These are phyloP conservation scores for Blastocystis sp. DNA, from an alignment of 352 stramenopile genomes.

Conservation along the genomic window DNA sequence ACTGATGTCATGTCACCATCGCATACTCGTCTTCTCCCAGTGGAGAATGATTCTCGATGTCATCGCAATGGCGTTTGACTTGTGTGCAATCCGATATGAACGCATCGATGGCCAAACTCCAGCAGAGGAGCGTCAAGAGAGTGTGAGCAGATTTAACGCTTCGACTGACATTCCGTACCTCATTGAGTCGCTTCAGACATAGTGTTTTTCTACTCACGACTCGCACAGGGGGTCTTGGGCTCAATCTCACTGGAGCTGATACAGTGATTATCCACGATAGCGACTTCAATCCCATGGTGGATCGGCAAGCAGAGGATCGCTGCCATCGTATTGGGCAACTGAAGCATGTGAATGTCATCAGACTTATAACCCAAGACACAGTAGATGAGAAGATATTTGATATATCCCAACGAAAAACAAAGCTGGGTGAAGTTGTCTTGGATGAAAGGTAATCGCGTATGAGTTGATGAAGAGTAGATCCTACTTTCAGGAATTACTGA, in stretches of 20 bases:
- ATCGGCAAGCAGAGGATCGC: conserved; percentile 82
- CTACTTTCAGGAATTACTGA: not conserved
- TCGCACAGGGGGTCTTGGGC: not conserved
- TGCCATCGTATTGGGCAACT: conserved; percentile 85
- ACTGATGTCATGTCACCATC: not conserved
- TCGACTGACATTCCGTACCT: not conserved
- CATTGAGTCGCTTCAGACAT: not conserved
- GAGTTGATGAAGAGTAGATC: not conserved
- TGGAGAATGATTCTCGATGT: conserved; percentile 18
- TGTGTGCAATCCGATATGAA: not conserved
- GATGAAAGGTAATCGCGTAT: conserved; percentile 56
- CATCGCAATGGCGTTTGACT: not conserved
- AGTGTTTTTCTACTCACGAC: not conserved
- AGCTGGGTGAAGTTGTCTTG: conserved; percentile 94
- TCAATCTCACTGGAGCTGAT: not conserved
- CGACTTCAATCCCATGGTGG: conserved; percentile 26
- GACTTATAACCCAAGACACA: conserved; percentile 79
- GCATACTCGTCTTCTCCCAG: conserved; percentile 13
- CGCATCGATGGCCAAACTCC: not conserved
- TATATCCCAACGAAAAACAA: conserved; percentile 92
- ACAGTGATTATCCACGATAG: not conserved
- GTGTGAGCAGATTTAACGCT: not conserved
- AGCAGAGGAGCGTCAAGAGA: not conserved
- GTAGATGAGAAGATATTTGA: conserved; percentile 87
- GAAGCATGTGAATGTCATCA: conserved; percentile 84